Evolutionary conservation across 352 stramenopile species (phyloP), one percentile per base, ranked within the genome.

Genomic region (Pythium utonaiense): DNA sequence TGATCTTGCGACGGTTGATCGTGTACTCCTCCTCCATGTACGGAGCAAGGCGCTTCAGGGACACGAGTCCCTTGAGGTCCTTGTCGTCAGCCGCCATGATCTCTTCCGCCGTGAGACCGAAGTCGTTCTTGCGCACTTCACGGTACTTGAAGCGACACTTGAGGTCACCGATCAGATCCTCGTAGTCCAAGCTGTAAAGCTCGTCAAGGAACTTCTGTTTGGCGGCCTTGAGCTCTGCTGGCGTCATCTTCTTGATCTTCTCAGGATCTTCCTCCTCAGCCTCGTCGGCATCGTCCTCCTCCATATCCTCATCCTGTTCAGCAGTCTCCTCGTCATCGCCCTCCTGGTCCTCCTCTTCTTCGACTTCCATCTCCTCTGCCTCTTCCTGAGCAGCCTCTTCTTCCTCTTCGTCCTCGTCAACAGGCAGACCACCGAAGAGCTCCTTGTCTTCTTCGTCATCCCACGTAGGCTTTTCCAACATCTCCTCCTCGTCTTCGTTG

Each of bases 61-160:
- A 98, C 41, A 99, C 96, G 60, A 98, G 97, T 62, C 96, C 74
- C 64, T 98, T 98, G 14, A 99, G 80, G 24, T 98, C 93, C 41
- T 93, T 91, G 78, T 99, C 97, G 53, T 98, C 86, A 2, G 97
- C 96, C 17, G 95, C 74, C 62, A 99, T 89, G 67, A 99, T 99
- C 64, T 99, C 97, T 47, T 99, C 91, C 7, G 94, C 90, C 17
- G 89, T 97, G 24, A 99, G 75, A 16, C 98, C 98, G 74, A 98
- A 99, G 66, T 92, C 91, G 59, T 99, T 98, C 25, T 81, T 75
- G 47, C 88, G 78, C 5, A 99, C 98, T 47, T 92, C 71, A 10
- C 89, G 84, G 76, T 99, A 99, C 70, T 99, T 98, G 80, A 99
- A 99, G 22, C 97, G 86, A 45, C 93, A 98, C 49, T 96, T 96